Conservation (phyloP, 1,284 basidiomycete species). For the Naganishia sp. region DNA sequence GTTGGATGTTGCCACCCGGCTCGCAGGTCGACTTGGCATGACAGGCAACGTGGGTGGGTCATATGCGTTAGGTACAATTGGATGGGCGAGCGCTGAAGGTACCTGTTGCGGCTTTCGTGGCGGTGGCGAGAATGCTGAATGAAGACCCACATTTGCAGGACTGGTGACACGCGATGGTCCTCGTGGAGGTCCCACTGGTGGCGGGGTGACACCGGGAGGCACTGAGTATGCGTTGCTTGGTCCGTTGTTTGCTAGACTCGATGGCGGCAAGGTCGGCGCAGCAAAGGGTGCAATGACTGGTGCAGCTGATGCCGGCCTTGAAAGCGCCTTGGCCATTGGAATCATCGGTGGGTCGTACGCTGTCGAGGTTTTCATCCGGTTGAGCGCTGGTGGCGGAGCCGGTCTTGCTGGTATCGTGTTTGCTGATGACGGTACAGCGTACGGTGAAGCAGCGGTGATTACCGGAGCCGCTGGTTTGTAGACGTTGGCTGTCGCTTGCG, state of each 20-base stretch:
- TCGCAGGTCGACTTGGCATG: conserved; percentile 23
- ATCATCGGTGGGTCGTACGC: conserved; percentile 34
- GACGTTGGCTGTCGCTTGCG: neutral
- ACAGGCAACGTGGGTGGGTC: conserved; percentile 25
- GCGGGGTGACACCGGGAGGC: conserved; percentile 25
- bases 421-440: neutral
- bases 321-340: conserved; percentile 23
- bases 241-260: neutral
- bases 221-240: neutral
- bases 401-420: neutral
- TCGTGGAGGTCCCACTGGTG: conserved; percentile 30
- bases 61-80: conserved; percentile 14
- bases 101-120: conserved; percentile 5
- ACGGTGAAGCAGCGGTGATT: conserved; percentile 12
- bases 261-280: conserved; percentile 1
- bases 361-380: conserved; percentile 30
- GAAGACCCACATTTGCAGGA: neutral
- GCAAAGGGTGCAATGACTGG: conserved; percentile 20
- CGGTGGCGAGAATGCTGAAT: neutral
- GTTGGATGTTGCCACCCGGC: conserved; percentile 1
- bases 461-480: conserved; percentile 23
- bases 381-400: conserved; percentile 11
- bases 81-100: conserved; percentile 7
- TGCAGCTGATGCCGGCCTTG: conserved; percentile 29
- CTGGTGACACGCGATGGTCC: conserved; percentile 15